Evolutionary conservation across 306 rosid genomes (phyloP).

Genomic region (Clitoria ternatea): DNA sequence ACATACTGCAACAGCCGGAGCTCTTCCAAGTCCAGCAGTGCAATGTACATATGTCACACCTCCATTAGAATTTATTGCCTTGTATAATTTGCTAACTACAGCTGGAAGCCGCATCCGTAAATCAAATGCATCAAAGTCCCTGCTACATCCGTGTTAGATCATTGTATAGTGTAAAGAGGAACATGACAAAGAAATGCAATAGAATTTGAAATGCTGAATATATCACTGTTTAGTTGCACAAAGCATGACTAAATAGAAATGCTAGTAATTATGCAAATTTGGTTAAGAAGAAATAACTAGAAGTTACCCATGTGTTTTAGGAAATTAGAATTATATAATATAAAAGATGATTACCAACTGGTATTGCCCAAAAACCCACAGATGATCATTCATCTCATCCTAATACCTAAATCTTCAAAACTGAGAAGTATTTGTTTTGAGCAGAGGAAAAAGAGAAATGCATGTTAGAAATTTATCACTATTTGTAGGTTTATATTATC

Average conservation of each 20-base stretch:
- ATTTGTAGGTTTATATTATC: neutral
- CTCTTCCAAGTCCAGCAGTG: slow-evolving; percentile 99
- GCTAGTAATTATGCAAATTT: neutral
- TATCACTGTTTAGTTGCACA: neutral
- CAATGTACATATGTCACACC: slow-evolving; percentile 92
- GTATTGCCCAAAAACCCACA: neutral
- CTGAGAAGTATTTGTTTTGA: neutral
- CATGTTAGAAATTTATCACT: neutral
- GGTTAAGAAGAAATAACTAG: neutral
- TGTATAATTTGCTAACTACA: slow-evolving; percentile 71
- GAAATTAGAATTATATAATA: slow-evolving; percentile 2
- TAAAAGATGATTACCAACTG: slow-evolving; percentile 9
- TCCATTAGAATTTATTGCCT: slow-evolving; percentile 70
- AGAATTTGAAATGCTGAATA: neutral
- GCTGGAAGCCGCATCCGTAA: slow-evolving; percentile 74
- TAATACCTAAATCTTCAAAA: slow-evolving; percentile 1
- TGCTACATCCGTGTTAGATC: slow-evolving; percentile 39
- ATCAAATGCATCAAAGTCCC: slow-evolving; percentile 93
- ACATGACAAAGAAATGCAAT: slow-evolving; percentile 13
- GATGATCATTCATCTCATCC: neutral
- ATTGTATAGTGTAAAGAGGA: slow-evolving; percentile 19
- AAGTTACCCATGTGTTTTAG: neutral
- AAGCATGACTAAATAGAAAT: slow-evolving; percentile 10
- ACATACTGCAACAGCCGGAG: slow-evolving; percentile 86
- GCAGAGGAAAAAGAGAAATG: neutral